Conservation (phyloP, 1,284 basidiomycete genomes). For the Ceratobasidium sp. region DNA sequence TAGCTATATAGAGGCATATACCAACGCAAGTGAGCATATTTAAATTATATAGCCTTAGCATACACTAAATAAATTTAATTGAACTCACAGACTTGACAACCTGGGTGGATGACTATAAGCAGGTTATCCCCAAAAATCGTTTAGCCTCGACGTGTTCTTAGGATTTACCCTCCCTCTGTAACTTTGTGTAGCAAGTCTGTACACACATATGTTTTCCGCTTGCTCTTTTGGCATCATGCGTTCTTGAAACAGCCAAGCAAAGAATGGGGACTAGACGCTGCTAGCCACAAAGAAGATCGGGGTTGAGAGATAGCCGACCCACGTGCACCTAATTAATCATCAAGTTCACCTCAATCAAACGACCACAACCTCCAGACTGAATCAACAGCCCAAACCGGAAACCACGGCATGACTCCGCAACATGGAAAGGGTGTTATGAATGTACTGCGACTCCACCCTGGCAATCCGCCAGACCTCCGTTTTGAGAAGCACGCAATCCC, state of each 20-base stretch:
- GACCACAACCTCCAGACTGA: conserved; percentile 50
- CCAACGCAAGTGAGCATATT: neutral
- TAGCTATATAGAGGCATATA: conserved; percentile 13
- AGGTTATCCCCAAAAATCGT: conserved; percentile 22
- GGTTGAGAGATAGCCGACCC: too few relatives aligned
- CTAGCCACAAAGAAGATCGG: too few relatives aligned
- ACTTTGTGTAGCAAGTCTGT: too few relatives aligned
- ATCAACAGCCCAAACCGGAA: conserved; percentile 50
- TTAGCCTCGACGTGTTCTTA: too few relatives aligned
- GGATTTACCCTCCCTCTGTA: too few relatives aligned
- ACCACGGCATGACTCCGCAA: neutral
- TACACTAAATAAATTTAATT: too few relatives aligned
- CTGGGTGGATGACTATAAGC: conserved; percentile 37
- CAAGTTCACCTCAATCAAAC: conserved; percentile 62
- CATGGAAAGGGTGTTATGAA: neutral
- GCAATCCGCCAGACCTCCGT: conserved; percentile 29
- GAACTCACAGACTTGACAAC: conserved; percentile 4
- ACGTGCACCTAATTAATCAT: conserved; percentile 49
- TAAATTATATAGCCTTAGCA: too few relatives aligned
- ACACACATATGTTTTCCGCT: too few relatives aligned
- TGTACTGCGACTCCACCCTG: conserved; percentile 23
- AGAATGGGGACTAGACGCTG: too few relatives aligned
- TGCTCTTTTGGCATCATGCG: too few relatives aligned
- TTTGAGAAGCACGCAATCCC: conserved; percentile 32
- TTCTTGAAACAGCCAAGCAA: too few relatives aligned